Evolutionary conservation across 2,329 filamentous ascomycete species (phyloP), one percentile per base, ranked within the genome.

Genomic region (Didymella pinodella): DNA sequence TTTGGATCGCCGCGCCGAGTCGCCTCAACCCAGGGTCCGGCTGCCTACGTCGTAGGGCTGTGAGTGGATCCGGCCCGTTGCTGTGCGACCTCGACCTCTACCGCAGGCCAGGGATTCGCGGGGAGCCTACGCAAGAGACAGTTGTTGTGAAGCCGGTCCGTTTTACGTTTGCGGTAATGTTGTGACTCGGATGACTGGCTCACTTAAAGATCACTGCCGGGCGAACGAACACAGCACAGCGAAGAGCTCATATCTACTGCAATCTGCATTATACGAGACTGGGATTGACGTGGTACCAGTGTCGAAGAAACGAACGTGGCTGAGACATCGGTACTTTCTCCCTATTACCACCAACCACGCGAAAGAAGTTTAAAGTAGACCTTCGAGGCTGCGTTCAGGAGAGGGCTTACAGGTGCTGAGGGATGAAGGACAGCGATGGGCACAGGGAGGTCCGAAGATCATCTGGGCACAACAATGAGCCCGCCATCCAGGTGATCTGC

Each of bases 401-500:
- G 25, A 40, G 25, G 32, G 16, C 12, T 16, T 18, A 38, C 20
- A 41, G 45, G 11, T 40, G 22, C 45, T 64, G 71, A 65, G 68
- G 74, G 32, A 81, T 81, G 79, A 80, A 77, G 73, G 76, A 77
- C 57, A 63, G 63, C 59, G 74, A 80, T 69, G 76, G 71, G 26
- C 58, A 66, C 53, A 71, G 67, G 61, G 70, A 76, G 63, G 67
- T 71, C 63, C 72, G 77, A 66, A 71, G 77, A 61, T 65, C 67
- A 52, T 74, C 72, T 26, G 74, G 74, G 41, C 62, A 75, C 63
- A 54, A 65, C 57, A 75, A 67, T 60, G 77, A 74, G 64, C 75
- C 77, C 58, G 77, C 77, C 29, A 76, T 83, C 43, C 81, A 83
- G 68, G 80, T 83, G 16, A 81, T 83, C 51, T 83, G 81, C 71